Base-by-base conservation (phyloP, 805 yeast genomes). In the Cyberlindnera veronae region DNA sequence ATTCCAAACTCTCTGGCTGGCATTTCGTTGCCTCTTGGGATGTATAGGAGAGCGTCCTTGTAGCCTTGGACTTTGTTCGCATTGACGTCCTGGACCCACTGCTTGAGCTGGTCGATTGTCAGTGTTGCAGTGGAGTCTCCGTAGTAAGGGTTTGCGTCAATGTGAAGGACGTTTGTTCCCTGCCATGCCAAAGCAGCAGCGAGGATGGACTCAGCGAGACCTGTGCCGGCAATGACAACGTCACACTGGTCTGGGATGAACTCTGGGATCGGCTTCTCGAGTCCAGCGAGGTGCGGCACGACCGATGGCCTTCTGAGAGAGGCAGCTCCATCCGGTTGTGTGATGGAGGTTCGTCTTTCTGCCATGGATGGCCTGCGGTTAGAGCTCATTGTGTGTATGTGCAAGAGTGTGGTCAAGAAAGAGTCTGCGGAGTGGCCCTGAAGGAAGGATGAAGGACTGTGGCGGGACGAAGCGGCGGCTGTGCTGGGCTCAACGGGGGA, bases 161-260 rank as follows among this genome's bases (percentile, higher is more conserved):
- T 78, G 58, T 93, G 99, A 32, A 93, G 67, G 8, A 93, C 97
- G 49, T 75, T 79, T n/a, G 93, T 79, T n/a, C 99, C 99, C 54
- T 88, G 96, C 98, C 99, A 93, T 11, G 97, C 84, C 34, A 93
- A 70, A 0, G 97, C 91, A 11, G 97, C 95, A 0, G 98, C 96
- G 35, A 89, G 64, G 11, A 93, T 80, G 50, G 88, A 78, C 61
- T 93, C 96, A 2, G 81, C 82, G 30, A 93, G 69, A 4, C 98
- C 98, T 0, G 99, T 91, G 27, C 99, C 99, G 48, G 84, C 78
- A 41, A 93, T 84, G 22, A 93, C 71, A 12, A 93, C 95, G 58
- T 93, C 99, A 51, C 88, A 86, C 46, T 81, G 67, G 21, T 81
- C 86, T 6, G 93, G 79, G 26, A 77, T 73, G 3, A 63, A 54